A percentile compares a stretch with the other conserved stretches of the same genome.
Conservation (phyloP, 2,329 filamentous ascomycete genomes). For the Ploettnerulaceae sp. region DNA sequence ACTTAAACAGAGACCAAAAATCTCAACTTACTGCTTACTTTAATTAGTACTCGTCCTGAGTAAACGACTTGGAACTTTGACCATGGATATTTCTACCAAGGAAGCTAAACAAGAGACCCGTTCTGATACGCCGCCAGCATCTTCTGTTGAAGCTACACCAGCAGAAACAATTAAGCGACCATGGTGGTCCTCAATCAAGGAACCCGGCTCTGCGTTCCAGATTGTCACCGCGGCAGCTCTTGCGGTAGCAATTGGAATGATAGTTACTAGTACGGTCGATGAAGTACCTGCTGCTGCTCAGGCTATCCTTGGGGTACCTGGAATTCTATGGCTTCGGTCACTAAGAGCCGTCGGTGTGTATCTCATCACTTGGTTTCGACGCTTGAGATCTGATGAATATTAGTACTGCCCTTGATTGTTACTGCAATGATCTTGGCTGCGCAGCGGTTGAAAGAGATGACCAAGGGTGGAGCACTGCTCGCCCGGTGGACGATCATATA, state of each 20-base stretch:
- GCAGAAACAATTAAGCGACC: neutral
- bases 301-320: conserved; percentile 2
- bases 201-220: conserved; percentile 5
- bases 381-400: neutral
- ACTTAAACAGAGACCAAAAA: too few species aligned
- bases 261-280: conserved; percentile 1
- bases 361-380: too few species aligned
- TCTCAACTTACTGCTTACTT: too few species aligned
- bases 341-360: conserved; percentile 3
- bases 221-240: conserved; percentile 3
- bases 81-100: too few species aligned
- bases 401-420: conserved; percentile 5
- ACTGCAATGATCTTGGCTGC: conserved; percentile 3
- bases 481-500: conserved; percentile 5
- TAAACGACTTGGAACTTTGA: too few species aligned
- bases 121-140: too few species aligned
- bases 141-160: neutral
- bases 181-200: conserved; percentile 7
- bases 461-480: conserved; percentile 1
- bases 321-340: conserved; percentile 1
- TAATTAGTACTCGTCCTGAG: too few species aligned
- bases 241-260: conserved; percentile 5
- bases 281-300: conserved; percentile 1
- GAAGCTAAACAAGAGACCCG: too few species aligned
- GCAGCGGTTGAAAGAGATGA: conserved; percentile 3